Conservation (phyloP, 2,329 filamentous ascomycete species). For the Amauroascus verrucosus region DNA sequence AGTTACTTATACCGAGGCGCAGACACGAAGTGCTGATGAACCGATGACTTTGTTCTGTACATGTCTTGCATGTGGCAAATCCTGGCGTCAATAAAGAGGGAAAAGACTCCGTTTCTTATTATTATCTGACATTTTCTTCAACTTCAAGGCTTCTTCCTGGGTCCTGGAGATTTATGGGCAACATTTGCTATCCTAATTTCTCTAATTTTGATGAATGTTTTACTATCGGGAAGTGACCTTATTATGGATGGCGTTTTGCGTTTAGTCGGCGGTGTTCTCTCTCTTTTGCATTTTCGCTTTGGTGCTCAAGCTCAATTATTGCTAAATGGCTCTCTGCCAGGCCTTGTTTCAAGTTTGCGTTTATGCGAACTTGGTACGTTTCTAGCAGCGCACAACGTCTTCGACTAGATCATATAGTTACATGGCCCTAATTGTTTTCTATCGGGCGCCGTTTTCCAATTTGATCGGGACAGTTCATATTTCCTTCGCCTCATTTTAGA, state of each 20-base stretch:
- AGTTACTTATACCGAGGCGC: slow-evolving; percentile 91
- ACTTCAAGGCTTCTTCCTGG: background rate
- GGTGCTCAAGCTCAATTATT: background rate
- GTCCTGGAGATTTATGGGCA: background rate
- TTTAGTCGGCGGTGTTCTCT: background rate
- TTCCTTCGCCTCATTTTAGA: background rate
- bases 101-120: background rate
- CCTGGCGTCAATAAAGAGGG: slow-evolving; percentile 30
- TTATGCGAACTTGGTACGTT: too few relatives aligned
- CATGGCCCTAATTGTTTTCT: background rate
- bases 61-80: slow-evolving; percentile 40
- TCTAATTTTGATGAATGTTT: background rate
- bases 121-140: background rate
- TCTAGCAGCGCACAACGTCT: background rate
- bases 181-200: background rate
- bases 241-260: slow-evolving; percentile 6
- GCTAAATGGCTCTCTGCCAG: background rate
- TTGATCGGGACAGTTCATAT: background rate
- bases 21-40: slow-evolving; percentile 91
- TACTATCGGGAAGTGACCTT: background rate
- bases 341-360: background rate
- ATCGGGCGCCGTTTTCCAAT: background rate
- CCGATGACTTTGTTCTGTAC: slow-evolving; percentile 49
- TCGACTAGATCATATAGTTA: background rate
- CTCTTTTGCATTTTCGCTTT: background rate